Conservation (phyloP, 169 alveolate species). For the Eimeria praecox region DNA sequence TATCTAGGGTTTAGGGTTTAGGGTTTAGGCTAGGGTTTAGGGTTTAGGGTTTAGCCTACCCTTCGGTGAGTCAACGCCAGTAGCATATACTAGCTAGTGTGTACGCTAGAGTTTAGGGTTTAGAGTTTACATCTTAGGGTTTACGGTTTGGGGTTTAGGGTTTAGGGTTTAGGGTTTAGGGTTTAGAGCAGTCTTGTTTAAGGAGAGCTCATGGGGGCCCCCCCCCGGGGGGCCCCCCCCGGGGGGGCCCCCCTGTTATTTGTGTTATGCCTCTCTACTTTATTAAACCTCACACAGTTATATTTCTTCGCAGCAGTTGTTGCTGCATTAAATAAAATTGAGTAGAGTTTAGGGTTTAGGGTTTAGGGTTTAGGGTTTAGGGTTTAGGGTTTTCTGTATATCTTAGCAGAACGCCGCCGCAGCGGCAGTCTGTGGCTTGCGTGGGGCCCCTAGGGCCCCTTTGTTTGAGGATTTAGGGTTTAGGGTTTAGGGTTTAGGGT, state of each 20-base stretch:
- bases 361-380: constrained; percentile 41
- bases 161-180: constrained; percentile 3
- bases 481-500: constrained; percentile 39
- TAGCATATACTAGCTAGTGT: neutral
- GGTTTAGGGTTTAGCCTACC: neutral
- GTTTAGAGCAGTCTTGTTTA: neutral
- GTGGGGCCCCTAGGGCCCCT: constrained; percentile 41
- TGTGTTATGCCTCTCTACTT: no score
- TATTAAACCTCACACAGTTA: neutral
- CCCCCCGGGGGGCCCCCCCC: neutral
- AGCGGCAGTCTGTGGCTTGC: neutral
- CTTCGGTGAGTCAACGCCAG: neutral
- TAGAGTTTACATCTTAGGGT: neutral
- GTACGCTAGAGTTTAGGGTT: neutral
- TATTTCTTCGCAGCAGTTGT: neutral
- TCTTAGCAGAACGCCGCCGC: neutral
- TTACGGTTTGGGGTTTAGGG: neutral
- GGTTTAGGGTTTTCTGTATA: neutral
- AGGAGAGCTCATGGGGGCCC: neutral
- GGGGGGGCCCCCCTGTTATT: constrained; percentile 2
- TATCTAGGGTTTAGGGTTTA: constrained; percentile 14
- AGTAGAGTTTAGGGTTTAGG: constrained; percentile 5
- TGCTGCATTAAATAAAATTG: neutral
- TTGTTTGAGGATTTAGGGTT: constrained; percentile 5
- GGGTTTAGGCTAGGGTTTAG: neutral